Evolutionary conservation across 306 rosid species (phyloP), one percentile per base, ranked within the genome.

Genomic region (Dalbergia oliveri): DNA sequence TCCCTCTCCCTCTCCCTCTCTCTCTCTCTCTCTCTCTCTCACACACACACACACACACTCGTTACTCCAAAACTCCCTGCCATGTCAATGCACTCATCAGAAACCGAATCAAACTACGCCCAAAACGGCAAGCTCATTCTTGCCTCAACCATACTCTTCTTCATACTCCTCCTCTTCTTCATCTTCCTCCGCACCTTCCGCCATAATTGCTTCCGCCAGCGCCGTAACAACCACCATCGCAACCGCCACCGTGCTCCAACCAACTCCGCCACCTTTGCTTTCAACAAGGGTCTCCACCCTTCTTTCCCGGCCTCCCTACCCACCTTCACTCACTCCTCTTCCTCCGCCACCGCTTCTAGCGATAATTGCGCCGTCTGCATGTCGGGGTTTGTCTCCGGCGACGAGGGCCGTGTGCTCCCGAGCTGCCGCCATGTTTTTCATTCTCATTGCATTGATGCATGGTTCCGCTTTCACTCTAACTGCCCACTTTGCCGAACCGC

Each of bases 401-500:
- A 77, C 1, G 49, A 21, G 11, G 80, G 83, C 16, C 90, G 85
- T 0, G n/a, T 65, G 4, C 80, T 88, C 69, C 88, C 90, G 19
- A 76, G 45, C 1, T 88, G 92, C 13, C 76, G 66, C 66, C 92
- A 88, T 77, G 72, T 76, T 37, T 88, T 88, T 64, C 90, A 88
- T 56, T 18, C 82, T 4, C 73, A 82, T n/a, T 88, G 87, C 80
- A 79, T 84, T 5, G 86, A 82, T 23, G 16, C 66, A 11, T 88
- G 92, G 92, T 84, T 86, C 56, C 66, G 15, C n/a, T 76, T 80
- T 13, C 88, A 72, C 78, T 82, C 86, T 11, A 86, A 57, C 9
- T 86, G 92, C 61, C 92, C 90, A 6, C 85, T 86, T 7, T 86
- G 90, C 34, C 56, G 90, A 58, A 57, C 76, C 12, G 79, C 79